Percentiles rank a stretch among this genome's conserved stretches.
These are phyloP conservation scores for Haplosporangium gracile DNA, from an alignment of 192 early-diverging fungal species.

Conservation along the genomic window DNA sequence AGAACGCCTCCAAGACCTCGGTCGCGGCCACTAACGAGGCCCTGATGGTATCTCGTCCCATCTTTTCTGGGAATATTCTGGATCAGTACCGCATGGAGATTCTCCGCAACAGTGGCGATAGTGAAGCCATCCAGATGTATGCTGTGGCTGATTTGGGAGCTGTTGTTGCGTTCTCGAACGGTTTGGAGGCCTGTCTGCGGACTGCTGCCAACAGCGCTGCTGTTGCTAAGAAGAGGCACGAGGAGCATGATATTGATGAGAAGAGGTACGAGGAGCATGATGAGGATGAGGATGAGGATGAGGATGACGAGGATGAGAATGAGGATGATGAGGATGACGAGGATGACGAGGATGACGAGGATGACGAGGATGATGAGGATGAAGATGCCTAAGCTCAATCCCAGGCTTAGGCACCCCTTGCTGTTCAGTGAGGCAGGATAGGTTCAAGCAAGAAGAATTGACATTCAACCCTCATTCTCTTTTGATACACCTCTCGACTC, in stretches of 20 bases:
- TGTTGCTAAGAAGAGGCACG: neutral
- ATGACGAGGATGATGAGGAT: neutral
- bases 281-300: neutral
- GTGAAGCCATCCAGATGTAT: neutral
- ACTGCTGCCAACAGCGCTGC: neutral
- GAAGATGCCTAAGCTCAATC: too few relatives aligned
- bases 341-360: neutral
- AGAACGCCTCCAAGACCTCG: conserved; percentile 1
- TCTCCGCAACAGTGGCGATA: neutral
- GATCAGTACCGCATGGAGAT: neutral
- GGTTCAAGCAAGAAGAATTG: too few relatives aligned
- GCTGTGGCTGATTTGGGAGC: neutral
- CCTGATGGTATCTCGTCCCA: neutral
- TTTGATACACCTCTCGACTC: too few relatives aligned
- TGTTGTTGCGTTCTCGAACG: neutral
- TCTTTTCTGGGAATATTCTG: neutral
- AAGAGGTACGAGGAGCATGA: neutral
- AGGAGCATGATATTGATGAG: neutral
- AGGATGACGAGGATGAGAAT: neutral
- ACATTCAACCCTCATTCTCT: too few relatives aligned
- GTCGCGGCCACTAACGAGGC: neutral
- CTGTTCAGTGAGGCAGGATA: too few relatives aligned
- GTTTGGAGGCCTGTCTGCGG: neutral
- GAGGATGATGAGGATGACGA: neutral
- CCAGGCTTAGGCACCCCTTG: too few relatives aligned